Base-by-base conservation (phyloP, 2,329 filamentous ascomycete genomes). In the Tolypocladium tropicale region DNA sequence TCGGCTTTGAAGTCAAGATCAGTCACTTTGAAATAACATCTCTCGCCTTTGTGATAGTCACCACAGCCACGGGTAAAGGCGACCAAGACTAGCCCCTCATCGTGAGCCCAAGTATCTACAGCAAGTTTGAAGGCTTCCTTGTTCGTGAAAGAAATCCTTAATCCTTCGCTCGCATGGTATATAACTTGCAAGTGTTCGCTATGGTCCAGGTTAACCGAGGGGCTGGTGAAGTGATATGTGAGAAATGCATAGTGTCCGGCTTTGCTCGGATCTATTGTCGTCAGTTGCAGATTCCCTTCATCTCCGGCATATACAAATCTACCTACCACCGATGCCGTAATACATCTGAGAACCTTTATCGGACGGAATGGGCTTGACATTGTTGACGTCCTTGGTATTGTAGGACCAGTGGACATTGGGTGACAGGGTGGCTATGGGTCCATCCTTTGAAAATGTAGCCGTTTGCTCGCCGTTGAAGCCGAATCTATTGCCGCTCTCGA, bases 151-250 rank as follows among this genome's bases (percentile, higher is more conserved):
- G 49, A 55, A 12, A 62, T 53, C 0, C 55, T 52, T 12, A 65
- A 51, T 1, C 56, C 58, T 2, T 54, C 33, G 0, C 48, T 6
- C 1, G 33, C n/a, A 33, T 57, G 48, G 18, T 63, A 61, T 9
- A 57, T 39, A 9, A 60, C 53, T 0, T 46, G 52, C 9, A 66
- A 43, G 25, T 65, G 59, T 4, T 64, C 62, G 43, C 56, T 59
- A 33, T 69, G 64, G 39, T 69, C 67, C 1, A 68, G 60, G 56
- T 68, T 67, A 49, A 69, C 66, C 0, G 67, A 68, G 1, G 64
- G 66, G 3, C 50, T 54, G 6, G 56, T 62, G 56, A 68, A 67
- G 51, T 60, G 58, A 56, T 67, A 67, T 11, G 57, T 65, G 21
- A 68, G 32, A 25, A 63, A 64, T 2, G 65, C 66, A 53, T 59